A percentile compares a stretch with the other conserved stretches of the same genome.
These are phyloP conservation scores for Mimosa bimucronata DNA, from an alignment of 306 rosid genomes.

Conservation along the genomic window DNA sequence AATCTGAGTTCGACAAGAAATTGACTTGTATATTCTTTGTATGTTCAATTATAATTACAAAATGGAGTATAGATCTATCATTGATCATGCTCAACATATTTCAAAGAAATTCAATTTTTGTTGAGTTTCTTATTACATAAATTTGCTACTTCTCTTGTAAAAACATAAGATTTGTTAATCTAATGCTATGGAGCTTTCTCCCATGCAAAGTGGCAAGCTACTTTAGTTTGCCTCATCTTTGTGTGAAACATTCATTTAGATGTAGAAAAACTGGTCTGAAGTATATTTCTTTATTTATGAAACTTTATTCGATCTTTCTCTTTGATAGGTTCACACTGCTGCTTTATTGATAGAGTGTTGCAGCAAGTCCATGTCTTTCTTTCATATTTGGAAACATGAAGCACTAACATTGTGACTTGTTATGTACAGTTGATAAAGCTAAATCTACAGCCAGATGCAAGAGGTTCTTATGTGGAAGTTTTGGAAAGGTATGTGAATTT, in stretches of 20 bases:
- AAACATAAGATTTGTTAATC: neutral
- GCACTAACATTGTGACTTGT: conserved; percentile 46
- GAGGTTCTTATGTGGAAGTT: conserved; percentile 94
- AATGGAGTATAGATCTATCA: neutral
- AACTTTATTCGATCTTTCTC: conserved; percentile 7
- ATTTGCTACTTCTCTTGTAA: neutral
- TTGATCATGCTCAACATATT: neutral
- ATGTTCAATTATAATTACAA: neutral
- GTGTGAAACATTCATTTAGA: neutral
- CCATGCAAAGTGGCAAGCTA: neutral
- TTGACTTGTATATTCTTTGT: neutral
- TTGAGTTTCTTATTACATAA: neutral
- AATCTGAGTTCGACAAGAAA: neutral
- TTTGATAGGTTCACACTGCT: conserved; percentile 19
- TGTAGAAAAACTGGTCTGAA: neutral
- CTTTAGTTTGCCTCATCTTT: neutral
- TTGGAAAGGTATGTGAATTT: conserved; percentile 92
- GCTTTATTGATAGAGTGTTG: conserved; percentile 14
- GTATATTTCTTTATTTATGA: neutral
- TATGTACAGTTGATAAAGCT: conserved; percentile 86
- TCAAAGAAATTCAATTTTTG: neutral
- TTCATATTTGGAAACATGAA: conserved; percentile 27
- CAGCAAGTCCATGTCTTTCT: conserved; percentile 18
- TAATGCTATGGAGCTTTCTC: neutral
- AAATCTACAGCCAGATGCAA: conserved; percentile 79